Evolutionary conservation across 2,329 filamentous ascomycete species (phyloP).

Genomic region (Trichophyton schoenleinii): DNA sequence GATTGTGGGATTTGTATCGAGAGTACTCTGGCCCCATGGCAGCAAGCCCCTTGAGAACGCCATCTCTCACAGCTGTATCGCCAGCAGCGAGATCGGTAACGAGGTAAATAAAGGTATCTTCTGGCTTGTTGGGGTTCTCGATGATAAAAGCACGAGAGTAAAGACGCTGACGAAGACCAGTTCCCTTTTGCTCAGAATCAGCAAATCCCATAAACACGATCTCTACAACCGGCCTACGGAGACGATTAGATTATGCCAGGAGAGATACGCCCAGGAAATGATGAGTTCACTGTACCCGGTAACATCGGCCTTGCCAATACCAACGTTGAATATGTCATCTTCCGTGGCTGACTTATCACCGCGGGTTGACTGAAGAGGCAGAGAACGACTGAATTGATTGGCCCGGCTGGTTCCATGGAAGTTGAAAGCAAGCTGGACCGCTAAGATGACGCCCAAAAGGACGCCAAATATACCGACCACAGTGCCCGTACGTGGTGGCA

Average conservation of each 20-base stretch:
- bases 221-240: constrained; percentile 63
- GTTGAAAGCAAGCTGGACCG: constrained; percentile 21
- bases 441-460: constrained; percentile 19
- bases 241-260: not conserved
- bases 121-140: constrained; percentile 51
- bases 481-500: not conserved
- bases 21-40: constrained; percentile 59
- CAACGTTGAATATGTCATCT: constrained; percentile 46
- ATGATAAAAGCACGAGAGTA: constrained; percentile 86
- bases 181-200: constrained; percentile 66
- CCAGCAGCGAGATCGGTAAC: constrained; percentile 79
- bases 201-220: constrained; percentile 90
- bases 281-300: constrained; percentile 42
- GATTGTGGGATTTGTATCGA: constrained; percentile 64
- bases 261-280: not conserved
- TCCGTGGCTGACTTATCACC: constrained; percentile 6
- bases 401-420: constrained; percentile 5
- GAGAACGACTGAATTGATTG: not conserved
- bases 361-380: constrained; percentile 10
- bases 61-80: constrained; percentile 75
- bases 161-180: constrained; percentile 72
- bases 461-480: constrained; percentile 9
- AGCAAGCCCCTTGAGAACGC: constrained; percentile 65
- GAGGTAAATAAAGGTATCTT: constrained; percentile 71
- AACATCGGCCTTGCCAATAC: constrained; percentile 60